These are phyloP conservation scores for Hanseniaspora vineae DNA, from an alignment of 805 yeast species.

Conservation along the genomic window DNA sequence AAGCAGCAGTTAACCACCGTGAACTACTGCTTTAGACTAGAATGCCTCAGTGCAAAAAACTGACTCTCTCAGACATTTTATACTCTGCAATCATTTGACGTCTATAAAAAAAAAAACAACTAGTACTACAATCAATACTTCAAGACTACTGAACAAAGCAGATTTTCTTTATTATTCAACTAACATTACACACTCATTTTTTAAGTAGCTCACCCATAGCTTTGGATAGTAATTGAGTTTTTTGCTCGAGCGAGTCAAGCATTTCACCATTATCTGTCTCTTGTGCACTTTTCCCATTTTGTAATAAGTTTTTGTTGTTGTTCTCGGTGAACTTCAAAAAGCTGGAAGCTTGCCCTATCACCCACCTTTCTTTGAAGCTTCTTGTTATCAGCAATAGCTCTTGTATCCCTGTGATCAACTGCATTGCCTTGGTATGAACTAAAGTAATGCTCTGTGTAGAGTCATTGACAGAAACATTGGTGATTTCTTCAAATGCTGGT, in stretches of 20 bases:
- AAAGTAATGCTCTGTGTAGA: constrained; percentile 18
- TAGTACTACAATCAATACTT: no score
- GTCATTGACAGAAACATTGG: constrained; percentile 12
- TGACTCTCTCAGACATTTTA: no score
- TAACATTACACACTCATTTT: not conserved
- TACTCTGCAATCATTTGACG: no score
- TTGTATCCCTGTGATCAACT: constrained; percentile 21
- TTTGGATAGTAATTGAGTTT: not conserved
- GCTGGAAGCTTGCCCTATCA: constrained; percentile 9
- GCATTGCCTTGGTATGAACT: constrained; percentile 20
- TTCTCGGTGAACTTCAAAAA: not conserved
- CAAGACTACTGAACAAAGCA: no score
- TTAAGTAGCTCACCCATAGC: not conserved
- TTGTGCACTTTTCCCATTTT: not conserved
- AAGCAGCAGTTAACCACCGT: no score
- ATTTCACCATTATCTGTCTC: not conserved
- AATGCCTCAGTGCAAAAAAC: no score
- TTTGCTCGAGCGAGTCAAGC: not conserved
- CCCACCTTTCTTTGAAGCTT: constrained; percentile 23
- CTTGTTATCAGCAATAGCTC: constrained; percentile 22
- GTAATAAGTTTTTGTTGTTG: no score
- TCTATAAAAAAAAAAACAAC: no score
- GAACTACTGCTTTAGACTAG: no score
- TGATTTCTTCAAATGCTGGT: constrained; percentile 6
- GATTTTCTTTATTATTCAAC: no score